A percentile compares a stretch with the other conserved stretches of the same genome.
phyloP scores from a whole-genome alignment of 2,329 filamentous ascomycete genomes.

The Epichloe aotearoae region DNA sequence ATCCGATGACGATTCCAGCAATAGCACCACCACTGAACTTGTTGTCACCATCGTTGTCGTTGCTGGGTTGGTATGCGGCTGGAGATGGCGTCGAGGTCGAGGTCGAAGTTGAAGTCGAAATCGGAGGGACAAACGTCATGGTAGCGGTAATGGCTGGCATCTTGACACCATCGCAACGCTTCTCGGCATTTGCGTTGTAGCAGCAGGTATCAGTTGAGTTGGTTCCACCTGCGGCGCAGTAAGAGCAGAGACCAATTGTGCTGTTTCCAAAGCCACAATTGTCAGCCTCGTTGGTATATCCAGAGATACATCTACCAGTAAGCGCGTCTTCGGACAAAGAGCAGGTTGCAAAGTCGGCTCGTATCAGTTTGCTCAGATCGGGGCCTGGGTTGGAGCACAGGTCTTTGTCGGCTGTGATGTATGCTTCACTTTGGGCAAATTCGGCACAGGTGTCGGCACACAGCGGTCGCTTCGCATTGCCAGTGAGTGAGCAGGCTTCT shows the following conservation, averaged over 20 bases:
- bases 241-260: constrained; percentile 68
- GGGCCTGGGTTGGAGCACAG: constrained; percentile 56
- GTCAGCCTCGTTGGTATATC: constrained; percentile 63
- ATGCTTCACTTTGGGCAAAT: constrained; percentile 78
- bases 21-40: constrained; percentile 71
- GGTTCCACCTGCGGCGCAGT: constrained; percentile 68
- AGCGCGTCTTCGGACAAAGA: constrained; percentile 70
- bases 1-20: constrained; percentile 79
- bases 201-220: constrained; percentile 96
- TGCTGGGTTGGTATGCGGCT: constrained; percentile 11
- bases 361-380: constrained; percentile 62
- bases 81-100: constrained; percentile 19
- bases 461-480: constrained; percentile 55
- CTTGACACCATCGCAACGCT: constrained; percentile 60
- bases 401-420: constrained; percentile 59
- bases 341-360: constrained; percentile 87
- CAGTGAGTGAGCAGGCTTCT: constrained; percentile 49
- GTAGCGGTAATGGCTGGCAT: constrained; percentile 64
- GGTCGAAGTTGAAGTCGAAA: constrained; percentile 31
- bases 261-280: constrained; percentile 76
- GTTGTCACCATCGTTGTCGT: constrained; percentile 16
- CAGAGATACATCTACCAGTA: constrained; percentile 60
- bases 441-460: constrained; percentile 85
- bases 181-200: constrained; percentile 63
- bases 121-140: constrained; percentile 42